These are phyloP conservation scores for Microcos paniculata DNA, from an alignment of 345 rosid genomes.

Conservation along the genomic window DNA sequence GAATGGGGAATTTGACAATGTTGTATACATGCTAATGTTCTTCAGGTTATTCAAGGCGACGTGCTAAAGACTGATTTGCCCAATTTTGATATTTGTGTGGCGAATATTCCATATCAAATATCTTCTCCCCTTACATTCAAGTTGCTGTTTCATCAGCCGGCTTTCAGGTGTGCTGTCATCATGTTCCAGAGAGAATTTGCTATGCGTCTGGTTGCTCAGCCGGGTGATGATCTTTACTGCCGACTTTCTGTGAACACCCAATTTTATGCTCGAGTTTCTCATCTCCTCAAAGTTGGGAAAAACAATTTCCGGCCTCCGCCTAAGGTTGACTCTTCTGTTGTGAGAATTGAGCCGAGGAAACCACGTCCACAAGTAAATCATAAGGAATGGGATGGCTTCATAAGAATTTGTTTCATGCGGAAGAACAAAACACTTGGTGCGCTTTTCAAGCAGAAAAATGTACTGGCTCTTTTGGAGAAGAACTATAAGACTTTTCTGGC, in stretches of 20 bases:
- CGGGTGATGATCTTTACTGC: conserved; percentile 80
- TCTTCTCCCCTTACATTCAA: conserved; percentile 92
- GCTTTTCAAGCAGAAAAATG: conserved; percentile 70
- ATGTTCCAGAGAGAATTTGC: conserved; percentile 98
- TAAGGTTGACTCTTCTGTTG: conserved; percentile 94
- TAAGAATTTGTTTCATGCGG: conserved; percentile 79
- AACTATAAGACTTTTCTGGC: conserved; percentile 85
- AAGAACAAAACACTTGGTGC: conserved; percentile 91
- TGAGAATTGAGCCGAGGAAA: conserved; percentile 81
- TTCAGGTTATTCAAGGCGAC: conserved; percentile 88
- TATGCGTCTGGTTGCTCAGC: conserved; percentile 88
- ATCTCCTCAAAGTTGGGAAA: conserved; percentile 91
- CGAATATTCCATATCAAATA: conserved; percentile 89
- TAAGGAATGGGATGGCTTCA: conserved; percentile 89
- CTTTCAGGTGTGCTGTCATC: conserved; percentile 86
- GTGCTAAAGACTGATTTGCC: conserved; percentile 89
- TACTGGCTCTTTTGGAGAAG: conserved; percentile 66
- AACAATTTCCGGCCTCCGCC: conserved; percentile 96
- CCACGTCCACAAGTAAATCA: conserved; percentile 63
- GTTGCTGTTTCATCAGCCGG: conserved; percentile 66
- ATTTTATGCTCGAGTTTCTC: conserved; percentile 79
- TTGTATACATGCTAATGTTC: background rate
- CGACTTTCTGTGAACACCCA: conserved; percentile 87
- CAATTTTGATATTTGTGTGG: conserved; percentile 84
- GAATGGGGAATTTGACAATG: background rate